Percentiles rank a stretch among this genome's conserved stretches.
phyloP scores from a whole-genome alignment of 2,329 filamentous ascomycete genomes.

The Aspergillus bombycis region DNA sequence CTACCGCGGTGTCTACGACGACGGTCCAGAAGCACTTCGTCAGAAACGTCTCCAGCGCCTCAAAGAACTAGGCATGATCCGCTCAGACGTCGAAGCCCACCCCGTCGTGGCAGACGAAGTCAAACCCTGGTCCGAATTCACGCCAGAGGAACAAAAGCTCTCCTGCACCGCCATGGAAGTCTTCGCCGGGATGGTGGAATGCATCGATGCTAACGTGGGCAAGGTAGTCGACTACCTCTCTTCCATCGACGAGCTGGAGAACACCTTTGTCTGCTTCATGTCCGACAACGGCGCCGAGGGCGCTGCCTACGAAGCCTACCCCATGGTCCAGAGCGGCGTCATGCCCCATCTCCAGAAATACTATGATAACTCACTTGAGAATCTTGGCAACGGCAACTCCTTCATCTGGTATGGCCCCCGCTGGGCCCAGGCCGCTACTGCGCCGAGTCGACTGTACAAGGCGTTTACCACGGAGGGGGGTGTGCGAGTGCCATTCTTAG shows the following conservation, averaged over 20 bases:
- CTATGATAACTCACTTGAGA: conserved; percentile 62
- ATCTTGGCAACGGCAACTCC: conserved; percentile 59
- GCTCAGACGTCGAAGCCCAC: conserved; percentile 47
- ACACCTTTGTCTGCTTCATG: conserved; percentile 67
- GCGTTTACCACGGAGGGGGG: conserved; percentile 55
- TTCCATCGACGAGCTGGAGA: conserved; percentile 61
- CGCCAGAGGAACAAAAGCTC: conserved; percentile 42
- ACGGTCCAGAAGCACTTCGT: conserved; percentile 62
- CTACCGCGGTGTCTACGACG: conserved; percentile 63
- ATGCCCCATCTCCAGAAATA: conserved; percentile 60
- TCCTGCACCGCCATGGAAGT: conserved; percentile 61
- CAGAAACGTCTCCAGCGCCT: conserved; percentile 57
- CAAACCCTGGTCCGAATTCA: conserved; percentile 42
- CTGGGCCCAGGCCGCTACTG: conserved; percentile 59
- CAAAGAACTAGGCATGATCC: conserved; percentile 61
- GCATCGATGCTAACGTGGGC: conserved; percentile 63
- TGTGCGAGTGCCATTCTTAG: conserved; percentile 57
- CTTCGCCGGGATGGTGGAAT: conserved; percentile 67
- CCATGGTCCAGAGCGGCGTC: conserved; percentile 58
- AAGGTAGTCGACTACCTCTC: conserved; percentile 61
- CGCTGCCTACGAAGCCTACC: conserved; percentile 61
- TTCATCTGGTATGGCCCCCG: conserved; percentile 65
- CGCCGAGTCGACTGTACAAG: conserved; percentile 54
- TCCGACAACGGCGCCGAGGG: conserved; percentile 67
- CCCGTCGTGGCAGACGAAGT: conserved; percentile 49